These are phyloP conservation scores for Pestalotiopsis sp. DNA, from an alignment of 2,329 filamentous ascomycete genomes.

Conservation along the genomic window DNA sequence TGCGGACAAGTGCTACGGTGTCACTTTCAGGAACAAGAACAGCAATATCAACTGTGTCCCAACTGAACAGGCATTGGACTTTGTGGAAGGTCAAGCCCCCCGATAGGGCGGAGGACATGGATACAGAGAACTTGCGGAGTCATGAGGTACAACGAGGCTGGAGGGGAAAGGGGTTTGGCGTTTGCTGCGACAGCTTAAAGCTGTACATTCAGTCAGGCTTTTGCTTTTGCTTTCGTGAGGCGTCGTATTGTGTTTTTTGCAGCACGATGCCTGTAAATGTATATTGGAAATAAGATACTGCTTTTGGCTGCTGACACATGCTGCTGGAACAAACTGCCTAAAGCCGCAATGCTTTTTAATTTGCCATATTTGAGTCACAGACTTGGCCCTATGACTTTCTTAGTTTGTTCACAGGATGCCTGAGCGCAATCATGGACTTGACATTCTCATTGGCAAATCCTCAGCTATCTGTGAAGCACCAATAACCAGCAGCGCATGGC, in stretches of 20 bases:
- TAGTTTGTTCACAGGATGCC: too few relatives aligned
- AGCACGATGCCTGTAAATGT: background rate
- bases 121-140: background rate
- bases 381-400: too few relatives aligned
- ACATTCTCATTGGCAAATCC: too few relatives aligned
- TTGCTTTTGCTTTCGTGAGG: background rate
- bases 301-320: background rate
- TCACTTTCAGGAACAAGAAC: constrained; percentile 91
- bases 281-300: background rate
- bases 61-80: constrained; percentile 84
- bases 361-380: too few relatives aligned
- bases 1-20: constrained; percentile 96
- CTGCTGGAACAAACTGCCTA: background rate
- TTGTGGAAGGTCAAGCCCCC: constrained; percentile 81
- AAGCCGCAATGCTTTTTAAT: too few relatives aligned
- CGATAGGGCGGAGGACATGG: constrained; percentile 22
- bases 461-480: too few relatives aligned
- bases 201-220: background rate
- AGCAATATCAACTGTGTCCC: constrained; percentile 91
- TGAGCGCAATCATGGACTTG: too few relatives aligned
- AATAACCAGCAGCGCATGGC: too few relatives aligned
- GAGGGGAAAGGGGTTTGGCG: constrained; percentile 6
- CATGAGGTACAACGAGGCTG: background rate
- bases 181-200: constrained; percentile 1
- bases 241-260: background rate